phyloP scores from a whole-genome alignment of 2,329 filamentous ascomycete species.

The Beauveria caledonica region DNA sequence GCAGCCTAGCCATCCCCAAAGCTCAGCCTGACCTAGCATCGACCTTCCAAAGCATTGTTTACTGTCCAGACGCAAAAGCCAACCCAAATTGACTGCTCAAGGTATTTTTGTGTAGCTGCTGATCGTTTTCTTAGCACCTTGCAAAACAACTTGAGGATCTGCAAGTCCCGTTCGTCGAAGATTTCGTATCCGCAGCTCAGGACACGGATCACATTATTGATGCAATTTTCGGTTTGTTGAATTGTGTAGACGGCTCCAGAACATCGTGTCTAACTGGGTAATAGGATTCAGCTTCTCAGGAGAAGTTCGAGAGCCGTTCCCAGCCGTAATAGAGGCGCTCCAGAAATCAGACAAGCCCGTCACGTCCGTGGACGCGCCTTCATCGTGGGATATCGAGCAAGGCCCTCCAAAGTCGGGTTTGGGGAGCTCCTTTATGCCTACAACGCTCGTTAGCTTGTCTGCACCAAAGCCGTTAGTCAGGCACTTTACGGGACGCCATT shows the following conservation, averaged over 20 bases:
- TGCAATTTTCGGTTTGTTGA: constrained; percentile 71
- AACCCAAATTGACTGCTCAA: neutral
- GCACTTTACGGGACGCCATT: constrained; percentile 80
- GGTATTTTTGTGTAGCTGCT: constrained; percentile 17
- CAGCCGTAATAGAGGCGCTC: constrained; percentile 68
- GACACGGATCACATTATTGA: constrained; percentile 78
- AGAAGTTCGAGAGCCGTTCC: constrained; percentile 87
- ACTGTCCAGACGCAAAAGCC: constrained; percentile 1
- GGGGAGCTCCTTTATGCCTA: constrained; percentile 73
- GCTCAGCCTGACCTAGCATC: neutral
- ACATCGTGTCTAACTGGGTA: constrained; percentile 8
- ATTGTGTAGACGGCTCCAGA: constrained; percentile 5
- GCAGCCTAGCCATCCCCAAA: neutral
- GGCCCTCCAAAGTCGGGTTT: constrained; percentile 72
- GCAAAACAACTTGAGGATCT: constrained; percentile 78
- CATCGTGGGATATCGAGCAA: constrained; percentile 85
- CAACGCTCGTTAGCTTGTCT: constrained; percentile 76
- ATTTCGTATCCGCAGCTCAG: constrained; percentile 61
- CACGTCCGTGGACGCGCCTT: constrained; percentile 85
- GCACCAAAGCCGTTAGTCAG: constrained; percentile 86
- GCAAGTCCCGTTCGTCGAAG: constrained; percentile 71
- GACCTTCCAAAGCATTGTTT: neutral
- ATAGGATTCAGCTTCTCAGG: constrained; percentile 85
- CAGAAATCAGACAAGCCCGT: constrained; percentile 67
- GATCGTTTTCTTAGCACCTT: constrained; percentile 53